Percentiles rank a stretch among this genome's conserved stretches.
These are phyloP conservation scores for Stagonosporopsis tanaceti DNA, from an alignment of 2,329 filamentous ascomycete species.

Conservation along the genomic window DNA sequence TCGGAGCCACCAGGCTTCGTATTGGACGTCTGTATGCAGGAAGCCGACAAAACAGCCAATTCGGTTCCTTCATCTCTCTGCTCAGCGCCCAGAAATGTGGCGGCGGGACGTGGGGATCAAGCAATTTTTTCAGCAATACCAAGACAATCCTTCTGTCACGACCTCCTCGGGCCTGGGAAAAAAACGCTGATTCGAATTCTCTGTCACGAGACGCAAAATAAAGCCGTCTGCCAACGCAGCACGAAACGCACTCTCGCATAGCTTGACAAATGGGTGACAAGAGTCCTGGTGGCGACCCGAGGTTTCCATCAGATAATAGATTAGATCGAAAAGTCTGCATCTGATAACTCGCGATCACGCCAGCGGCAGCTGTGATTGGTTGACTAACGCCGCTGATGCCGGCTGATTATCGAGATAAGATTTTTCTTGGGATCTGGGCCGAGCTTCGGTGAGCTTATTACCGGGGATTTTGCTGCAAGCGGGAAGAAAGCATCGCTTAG, in stretches of 20 bases:
- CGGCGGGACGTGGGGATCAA: constrained; percentile 19
- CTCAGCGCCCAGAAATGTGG: constrained; percentile 12
- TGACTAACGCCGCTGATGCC: constrained; percentile 23
- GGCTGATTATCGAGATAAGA: constrained; percentile 38
- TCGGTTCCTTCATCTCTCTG: constrained; percentile 1
- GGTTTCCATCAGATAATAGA: constrained; percentile 39
- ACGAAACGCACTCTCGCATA: background rate
- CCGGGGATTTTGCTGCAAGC: constrained; percentile 24
- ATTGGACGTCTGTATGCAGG: constrained; percentile 14
- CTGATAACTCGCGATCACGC: constrained; percentile 30
- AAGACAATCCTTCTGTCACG: constrained; percentile 1
- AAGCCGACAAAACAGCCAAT: background rate
- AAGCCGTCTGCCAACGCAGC: background rate
- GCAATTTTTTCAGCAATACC: constrained; percentile 20
- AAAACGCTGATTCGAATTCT: background rate
- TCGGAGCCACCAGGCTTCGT: constrained; percentile 1
- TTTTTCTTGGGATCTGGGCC: constrained; percentile 27
- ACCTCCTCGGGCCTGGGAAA: background rate
- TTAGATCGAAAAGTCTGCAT: constrained; percentile 40
- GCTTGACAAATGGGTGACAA: constrained; percentile 12
- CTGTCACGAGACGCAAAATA: background rate
- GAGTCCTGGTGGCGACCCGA: constrained; percentile 2
- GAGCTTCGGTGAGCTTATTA: constrained; percentile 34
- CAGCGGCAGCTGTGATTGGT: constrained; percentile 22
- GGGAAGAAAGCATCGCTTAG: constrained; percentile 20